Base-by-base conservation (phyloP, 225 moss, liverwort and hornwort genomes). In the Thuidium tamariscinum region DNA sequence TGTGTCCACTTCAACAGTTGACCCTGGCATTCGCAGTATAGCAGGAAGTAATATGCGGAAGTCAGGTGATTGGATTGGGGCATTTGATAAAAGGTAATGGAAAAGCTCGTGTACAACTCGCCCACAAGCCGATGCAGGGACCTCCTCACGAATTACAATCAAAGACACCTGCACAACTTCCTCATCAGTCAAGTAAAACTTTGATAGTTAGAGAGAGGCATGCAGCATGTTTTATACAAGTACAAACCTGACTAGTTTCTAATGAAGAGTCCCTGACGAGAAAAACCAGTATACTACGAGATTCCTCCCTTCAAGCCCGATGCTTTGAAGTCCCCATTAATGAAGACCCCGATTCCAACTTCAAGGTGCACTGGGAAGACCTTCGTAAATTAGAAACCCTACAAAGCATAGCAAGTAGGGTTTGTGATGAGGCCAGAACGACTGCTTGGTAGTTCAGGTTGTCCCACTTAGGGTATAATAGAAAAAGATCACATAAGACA, bases 1-100 rank as follows among this genome's bases (percentile, higher is more conserved):
- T 52, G 73, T 82, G 66, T 87, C 63, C 63, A n/a, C 22, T 61
- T 89, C 82, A 79, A 87, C 80, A 42, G 56, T 79, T 34, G 93
- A 94, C 55, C 91, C 91, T 77, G 89, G 86, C 84, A 91, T 69
- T 81, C 88, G 87, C 34, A 88, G 86, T 46, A 92, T 78, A 69
- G 88, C 82, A 70, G 94, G 94, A 71, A 94, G 74, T 20, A 94
- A 13, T 44, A 94, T 75, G 74, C 79, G 74, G 60, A 94, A 94
- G 55, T 82, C 90, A 74, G 93, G 84, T 52, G 90, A 89, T 77
- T 93, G 89, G 77, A 91, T 79, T 68, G 94, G 90, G 41, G 94
- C 93, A 86, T 82, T 89, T 39, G 93, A 77, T 71, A 89, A 81
- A 48, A 94, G 83, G 77, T 89, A 91, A 15, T 93, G 84, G 20